Conservation (phyloP, 2,329 filamentous ascomycete genomes). For the Amauroascus niger region DNA sequence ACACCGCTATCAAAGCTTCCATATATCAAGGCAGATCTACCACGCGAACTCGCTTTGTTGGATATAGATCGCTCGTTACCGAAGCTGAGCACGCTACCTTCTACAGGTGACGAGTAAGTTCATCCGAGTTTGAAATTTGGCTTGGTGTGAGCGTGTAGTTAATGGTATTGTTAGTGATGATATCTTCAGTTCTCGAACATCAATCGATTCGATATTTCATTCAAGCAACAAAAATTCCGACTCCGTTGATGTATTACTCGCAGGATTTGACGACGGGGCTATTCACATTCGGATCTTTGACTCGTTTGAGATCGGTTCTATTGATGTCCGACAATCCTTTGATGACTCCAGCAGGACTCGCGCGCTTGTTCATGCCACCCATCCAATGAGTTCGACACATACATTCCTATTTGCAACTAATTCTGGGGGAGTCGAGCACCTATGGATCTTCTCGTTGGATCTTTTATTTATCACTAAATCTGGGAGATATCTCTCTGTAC, state of each 20-base stretch:
- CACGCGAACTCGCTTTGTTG: conserved; percentile 60
- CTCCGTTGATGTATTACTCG: conserved; percentile 67
- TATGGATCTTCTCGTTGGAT: conserved; percentile 66
- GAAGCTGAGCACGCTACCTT: conserved; percentile 63
- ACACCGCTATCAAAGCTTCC: conserved; percentile 30
- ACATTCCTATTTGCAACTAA: conserved; percentile 49
- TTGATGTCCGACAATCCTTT: conserved; percentile 35
- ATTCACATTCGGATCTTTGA: conserved; percentile 77
- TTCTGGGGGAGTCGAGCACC: conserved; percentile 25
- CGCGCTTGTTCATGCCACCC: conserved; percentile 55
- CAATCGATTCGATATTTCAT: conserved; percentile 61
- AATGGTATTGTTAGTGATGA: conserved; percentile 37
- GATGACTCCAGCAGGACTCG: conserved; percentile 32
- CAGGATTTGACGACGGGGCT: conserved; percentile 60
- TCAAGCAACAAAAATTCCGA: conserved; percentile 56
- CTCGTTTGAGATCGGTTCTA: conserved; percentile 64
- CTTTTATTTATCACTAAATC: conserved; percentile 67
- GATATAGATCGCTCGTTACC: conserved; percentile 69
- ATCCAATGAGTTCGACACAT: conserved; percentile 66
- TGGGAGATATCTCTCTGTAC: conserved; percentile 68
- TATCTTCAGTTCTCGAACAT: conserved; percentile 60
- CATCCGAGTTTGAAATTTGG: neutral
- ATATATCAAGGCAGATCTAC: conserved; percentile 49
- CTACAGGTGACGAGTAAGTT: conserved; percentile 48
- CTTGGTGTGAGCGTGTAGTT: neutral